Evolutionary conservation across 345 rosid genomes (phyloP).

Genomic region (Citrus sp.): DNA sequence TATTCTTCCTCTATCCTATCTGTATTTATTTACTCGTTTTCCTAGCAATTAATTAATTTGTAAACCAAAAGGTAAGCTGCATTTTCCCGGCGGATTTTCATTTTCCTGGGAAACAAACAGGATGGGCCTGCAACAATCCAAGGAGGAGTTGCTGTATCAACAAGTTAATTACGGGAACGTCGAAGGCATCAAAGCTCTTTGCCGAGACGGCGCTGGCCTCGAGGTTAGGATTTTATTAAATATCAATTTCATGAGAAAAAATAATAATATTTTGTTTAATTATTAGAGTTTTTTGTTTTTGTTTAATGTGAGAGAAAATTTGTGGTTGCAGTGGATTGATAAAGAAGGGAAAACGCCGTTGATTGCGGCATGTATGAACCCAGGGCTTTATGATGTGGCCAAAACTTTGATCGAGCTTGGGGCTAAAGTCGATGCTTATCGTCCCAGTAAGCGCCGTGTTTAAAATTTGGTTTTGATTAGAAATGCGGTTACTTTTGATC

Average conservation of each 20-base stretch:
- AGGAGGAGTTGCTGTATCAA: constrained; percentile 80
- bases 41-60: neutral
- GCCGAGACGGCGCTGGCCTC: constrained; percentile 78
- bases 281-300: too few relatives aligned
- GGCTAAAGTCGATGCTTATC: constrained; percentile 80
- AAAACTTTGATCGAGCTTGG: constrained; percentile 84
- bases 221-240: constrained; percentile 46
- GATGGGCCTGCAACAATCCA: constrained; percentile 96
- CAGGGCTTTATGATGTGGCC: constrained; percentile 61
- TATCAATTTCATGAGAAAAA: too few relatives aligned
- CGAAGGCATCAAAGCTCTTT: constrained; percentile 78
- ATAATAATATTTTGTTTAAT: too few relatives aligned
- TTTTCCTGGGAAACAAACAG: neutral
- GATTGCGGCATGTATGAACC: constrained; percentile 74
- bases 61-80: neutral
- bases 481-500: neutral
- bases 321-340: constrained; percentile 68
- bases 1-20: neutral
- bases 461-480: neutral
- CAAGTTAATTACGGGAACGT: constrained; percentile 71
- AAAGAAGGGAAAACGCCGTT: constrained; percentile 91
- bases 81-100: neutral
- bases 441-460: constrained; percentile 52
- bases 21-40: neutral
- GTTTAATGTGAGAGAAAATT: neutral